Base-by-base conservation (phyloP, 331 rosid genomes). In the Malus hybrid region DNA sequence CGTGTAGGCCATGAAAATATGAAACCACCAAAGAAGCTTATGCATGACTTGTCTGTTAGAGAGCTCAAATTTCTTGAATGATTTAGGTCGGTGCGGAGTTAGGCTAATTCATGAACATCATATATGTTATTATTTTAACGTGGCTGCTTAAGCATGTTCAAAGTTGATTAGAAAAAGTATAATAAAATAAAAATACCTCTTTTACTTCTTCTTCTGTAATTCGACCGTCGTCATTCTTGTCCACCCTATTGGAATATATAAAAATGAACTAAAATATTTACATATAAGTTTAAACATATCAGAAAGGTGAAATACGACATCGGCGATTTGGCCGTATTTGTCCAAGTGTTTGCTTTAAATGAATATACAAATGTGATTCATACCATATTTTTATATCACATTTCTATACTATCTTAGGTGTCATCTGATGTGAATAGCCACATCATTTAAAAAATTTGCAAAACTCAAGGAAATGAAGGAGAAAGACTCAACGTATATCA, bases 171-270 rank as follows among this genome's bases (percentile, higher is more conserved):
- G 20, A 20, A 14, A 6, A 24, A 2, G 6, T 20, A n/a, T 12
- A 52, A 60, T 19, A n/a, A 50, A 16, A 36, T 15, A 57, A 3
- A 19, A 19, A 1, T 80, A 92, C 99, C 97, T 94, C 97, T 79
- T 90, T 94, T 22, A 94, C 99, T 90, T 92, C 97, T 78, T 77
- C 96, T 84, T 89, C 99, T 1, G 88, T 68, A 75, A 94, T 90
- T 86, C 99, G 87, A 36, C 99, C 99, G 66, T 94, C 97, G 70
- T 92, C 99, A 73, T 94, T 92, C 88, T 94, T 94, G 88, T 94
- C 97, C 84, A 94, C 99, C 97, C 99, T 94, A 83, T 18, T 46
- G 44, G 66, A 68, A 42, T 66, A 63, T 71, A 52, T 32, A 68
- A 63, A 55, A 20, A 72, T 68, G 24, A 52, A 76, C 32, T 13